Evolutionary conservation across 768 basidiomycete genomes (phyloP), one percentile per base, ranked within the genome.

Genomic region (Trametes meyenii): DNA sequence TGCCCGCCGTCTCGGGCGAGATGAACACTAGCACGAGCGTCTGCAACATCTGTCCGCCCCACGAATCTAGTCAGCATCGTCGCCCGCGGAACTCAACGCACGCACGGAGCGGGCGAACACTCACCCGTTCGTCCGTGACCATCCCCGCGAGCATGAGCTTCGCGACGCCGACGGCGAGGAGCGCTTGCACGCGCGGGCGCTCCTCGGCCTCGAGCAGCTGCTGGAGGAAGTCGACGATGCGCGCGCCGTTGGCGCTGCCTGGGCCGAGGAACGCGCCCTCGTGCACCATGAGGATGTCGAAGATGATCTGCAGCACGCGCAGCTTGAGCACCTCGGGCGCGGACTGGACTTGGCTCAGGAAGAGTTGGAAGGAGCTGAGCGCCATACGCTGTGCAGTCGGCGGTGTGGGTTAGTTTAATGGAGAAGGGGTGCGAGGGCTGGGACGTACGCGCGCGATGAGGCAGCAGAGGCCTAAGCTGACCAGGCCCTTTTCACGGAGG

Each of bases 241-340:
- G 82, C 11, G 84, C 77, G 14, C 76, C 75, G 57, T 73, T 72
- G 19, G 66, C 43, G 71, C 65, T 71, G 42, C 80, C 70, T 71
- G 79, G 39, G 66, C 81, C 81, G 62, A 91, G 79, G 71, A 90
- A 81, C 50, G 81, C 82, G 45, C 77, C 80, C 58, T 91, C 88
- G 63, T 96, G 89, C 0, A 91, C 85, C 86, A 94, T 94, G 54
- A 96, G 75, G 39, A 94, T 79, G 72, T 97, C 95, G 67, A 96
- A 93, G 4, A 94, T 72, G 57, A 90, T 83, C 67, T 93, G 85
- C n/a, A 93, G 74, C n/a, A 91, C 80, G 49, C 81, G 83, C 12
- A 85, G 74, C 74, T 85, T 88, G 66, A 94, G 79, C 0, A 79
- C 76, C 38, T 88, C 86, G 0, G 89, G 84, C 0, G 86, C 82